Percentiles rank a stretch among this genome's conserved stretches.
phyloP scores from a whole-genome alignment of 768 basidiomycete genomes.

The Collybiopsis luxurians region DNA sequence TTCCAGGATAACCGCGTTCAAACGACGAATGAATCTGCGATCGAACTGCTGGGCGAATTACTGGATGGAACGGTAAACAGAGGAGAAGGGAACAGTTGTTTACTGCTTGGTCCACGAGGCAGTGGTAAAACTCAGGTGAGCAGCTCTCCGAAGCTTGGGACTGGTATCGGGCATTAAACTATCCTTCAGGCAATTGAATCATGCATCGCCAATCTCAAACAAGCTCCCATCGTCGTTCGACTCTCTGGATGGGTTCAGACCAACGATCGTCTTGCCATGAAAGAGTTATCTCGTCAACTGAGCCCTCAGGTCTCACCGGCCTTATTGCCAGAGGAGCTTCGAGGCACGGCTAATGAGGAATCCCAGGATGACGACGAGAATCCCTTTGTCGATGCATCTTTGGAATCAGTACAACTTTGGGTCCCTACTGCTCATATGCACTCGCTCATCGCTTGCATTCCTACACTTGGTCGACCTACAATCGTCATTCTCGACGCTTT shows the following conservation, averaged over 20 bases:
- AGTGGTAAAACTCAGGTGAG: constrained; percentile 82
- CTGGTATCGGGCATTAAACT: constrained; percentile 5
- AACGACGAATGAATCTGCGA: constrained; percentile 50
- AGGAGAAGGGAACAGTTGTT: constrained; percentile 92
- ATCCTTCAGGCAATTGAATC: constrained; percentile 54
- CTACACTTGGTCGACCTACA: constrained; percentile 76
- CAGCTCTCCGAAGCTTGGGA: not conserved
- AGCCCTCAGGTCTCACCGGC: constrained; percentile 69
- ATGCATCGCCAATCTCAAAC: constrained; percentile 45
- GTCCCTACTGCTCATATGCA: constrained; percentile 71
- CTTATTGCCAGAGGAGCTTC: constrained; percentile 33
- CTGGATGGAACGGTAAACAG: constrained; percentile 71
- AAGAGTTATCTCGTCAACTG: constrained; percentile 88
- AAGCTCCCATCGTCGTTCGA: constrained; percentile 68
- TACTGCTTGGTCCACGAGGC: constrained; percentile 81
- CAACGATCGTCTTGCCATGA: constrained; percentile 87
- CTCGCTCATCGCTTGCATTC: constrained; percentile 69
- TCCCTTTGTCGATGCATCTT: constrained; percentile 43
- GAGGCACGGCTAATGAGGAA: constrained; percentile 26
- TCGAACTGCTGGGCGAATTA: constrained; percentile 58
- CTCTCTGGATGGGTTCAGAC: constrained; percentile 84
- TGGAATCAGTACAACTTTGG: constrained; percentile 24
- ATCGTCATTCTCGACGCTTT: constrained; percentile 88
- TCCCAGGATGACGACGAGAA: constrained; percentile 40
- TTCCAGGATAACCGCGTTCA: constrained; percentile 30